These are phyloP conservation scores for Plasmodium reichenowi DNA, from an alignment of 169 alveolate genomes.

Conservation along the genomic window DNA sequence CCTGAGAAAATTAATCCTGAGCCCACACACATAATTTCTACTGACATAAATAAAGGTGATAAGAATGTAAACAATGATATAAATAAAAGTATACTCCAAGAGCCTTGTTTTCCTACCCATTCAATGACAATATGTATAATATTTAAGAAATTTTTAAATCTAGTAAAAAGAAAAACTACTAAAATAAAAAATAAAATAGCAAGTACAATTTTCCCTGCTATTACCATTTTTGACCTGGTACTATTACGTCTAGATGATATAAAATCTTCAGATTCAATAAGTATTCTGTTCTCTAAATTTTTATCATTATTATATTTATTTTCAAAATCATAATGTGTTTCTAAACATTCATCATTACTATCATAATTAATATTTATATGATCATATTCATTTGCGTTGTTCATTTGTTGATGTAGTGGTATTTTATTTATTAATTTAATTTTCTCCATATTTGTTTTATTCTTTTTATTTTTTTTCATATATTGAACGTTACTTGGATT, in stretches of 20 bases:
- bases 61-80: constrained; percentile 49
- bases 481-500: constrained; percentile 14
- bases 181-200: constrained; percentile 15
- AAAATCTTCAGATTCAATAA: constrained; percentile 35
- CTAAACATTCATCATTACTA: constrained; percentile 33
- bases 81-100: constrained; percentile 74
- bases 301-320: constrained; percentile 49
- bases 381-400: not conserved
- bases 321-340: constrained; percentile 67
- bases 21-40: constrained; percentile 75
- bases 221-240: constrained; percentile 24
- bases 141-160: constrained; percentile 42
- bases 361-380: constrained; percentile 12
- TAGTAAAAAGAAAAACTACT: constrained; percentile 27
- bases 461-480: constrained; percentile 18
- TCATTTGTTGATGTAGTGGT: not conserved
- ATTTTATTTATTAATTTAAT: constrained; percentile 39
- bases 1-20: constrained; percentile 77
- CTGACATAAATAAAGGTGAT: constrained; percentile 74
- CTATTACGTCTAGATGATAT: constrained; percentile 14
- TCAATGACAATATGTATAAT: constrained; percentile 41
- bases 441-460: constrained; percentile 28
- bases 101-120: constrained; percentile 76
- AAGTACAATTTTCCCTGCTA: constrained; percentile 17
- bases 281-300: constrained; percentile 33